phyloP scores from a whole-genome alignment of 352 stramenopile species.

The Phytopythium ostracodes region DNA sequence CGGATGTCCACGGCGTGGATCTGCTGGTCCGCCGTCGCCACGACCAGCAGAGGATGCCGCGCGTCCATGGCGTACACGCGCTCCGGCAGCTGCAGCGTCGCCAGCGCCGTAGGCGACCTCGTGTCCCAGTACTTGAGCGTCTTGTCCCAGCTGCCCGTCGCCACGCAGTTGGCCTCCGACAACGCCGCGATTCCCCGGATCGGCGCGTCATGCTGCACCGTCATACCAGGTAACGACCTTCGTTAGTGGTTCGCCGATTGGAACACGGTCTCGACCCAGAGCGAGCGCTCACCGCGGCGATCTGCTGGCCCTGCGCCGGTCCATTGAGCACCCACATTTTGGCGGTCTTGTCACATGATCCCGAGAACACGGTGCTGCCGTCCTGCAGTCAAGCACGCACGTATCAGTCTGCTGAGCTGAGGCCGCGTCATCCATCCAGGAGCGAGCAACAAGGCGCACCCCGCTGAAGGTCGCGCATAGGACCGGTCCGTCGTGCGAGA shows the following conservation, averaged over 20 bases:
- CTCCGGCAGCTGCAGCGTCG: conserved; percentile 91
- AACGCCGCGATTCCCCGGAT: conserved; percentile 89
- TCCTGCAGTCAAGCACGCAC: conserved; percentile 45
- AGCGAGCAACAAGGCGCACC: conserved; percentile 23
- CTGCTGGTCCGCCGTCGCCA: conserved; percentile 89
- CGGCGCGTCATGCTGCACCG: conserved; percentile 88
- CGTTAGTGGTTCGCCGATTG: too few species aligned
- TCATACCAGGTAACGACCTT: conserved; percentile 9
- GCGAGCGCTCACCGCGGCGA: conserved; percentile 48
- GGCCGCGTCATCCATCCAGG: background rate
- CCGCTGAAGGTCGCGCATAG: conserved; percentile 90
- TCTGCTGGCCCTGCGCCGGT: conserved; percentile 71
- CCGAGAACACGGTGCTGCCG: conserved; percentile 90
- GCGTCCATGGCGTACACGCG: conserved; percentile 94
- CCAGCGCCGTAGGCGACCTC: conserved; percentile 84
- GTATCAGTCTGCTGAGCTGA: background rate
- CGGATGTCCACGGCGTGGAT: conserved; percentile 88
- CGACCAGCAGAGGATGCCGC: conserved; percentile 90
- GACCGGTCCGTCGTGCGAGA: conserved; percentile 86
- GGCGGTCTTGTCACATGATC: conserved; percentile 93
- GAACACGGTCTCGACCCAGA: too few species aligned
- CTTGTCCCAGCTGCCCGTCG: conserved; percentile 92
- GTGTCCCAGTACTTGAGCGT: conserved; percentile 98
- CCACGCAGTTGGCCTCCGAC: conserved; percentile 84
- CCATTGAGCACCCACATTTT: conserved; percentile 93